These are phyloP conservation scores for Eimeria brunetti DNA, from an alignment of 169 alveolate species.

Conservation along the genomic window DNA sequence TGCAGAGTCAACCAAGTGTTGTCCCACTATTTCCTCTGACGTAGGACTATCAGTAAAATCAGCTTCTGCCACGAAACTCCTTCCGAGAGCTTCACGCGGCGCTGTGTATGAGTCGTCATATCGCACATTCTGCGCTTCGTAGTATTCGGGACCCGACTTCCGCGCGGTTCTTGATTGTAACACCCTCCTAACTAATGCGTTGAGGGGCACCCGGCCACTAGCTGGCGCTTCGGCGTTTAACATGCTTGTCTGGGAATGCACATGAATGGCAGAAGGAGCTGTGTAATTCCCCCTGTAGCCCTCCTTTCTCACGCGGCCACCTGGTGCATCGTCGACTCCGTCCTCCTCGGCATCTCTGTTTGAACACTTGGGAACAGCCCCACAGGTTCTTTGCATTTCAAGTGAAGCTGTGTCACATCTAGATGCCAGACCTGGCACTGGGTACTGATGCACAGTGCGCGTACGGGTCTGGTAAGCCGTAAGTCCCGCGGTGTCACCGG, in stretches of 20 bases:
- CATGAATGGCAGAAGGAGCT: conserved; percentile 34
- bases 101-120: background rate
- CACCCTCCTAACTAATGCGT: background rate
- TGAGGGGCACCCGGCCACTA: background rate
- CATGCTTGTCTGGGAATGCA: conserved; percentile 3
- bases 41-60: background rate
- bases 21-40: background rate
- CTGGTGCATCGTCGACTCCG: conserved; percentile 11
- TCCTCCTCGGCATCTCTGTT: background rate
- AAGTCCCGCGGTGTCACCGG: background rate
- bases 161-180: background rate
- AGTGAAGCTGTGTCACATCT: conserved; percentile 27
- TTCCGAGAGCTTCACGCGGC: background rate
- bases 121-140: background rate
- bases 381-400: background rate
- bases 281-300: background rate
- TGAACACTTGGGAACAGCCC: conserved; percentile 21
- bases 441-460: conserved; percentile 57
- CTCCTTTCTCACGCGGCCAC: background rate
- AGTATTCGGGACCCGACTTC: background rate
- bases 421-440: conserved; percentile 69
- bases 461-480: conserved; percentile 30
- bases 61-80: background rate
- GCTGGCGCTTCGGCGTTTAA: background rate
- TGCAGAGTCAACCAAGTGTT: background rate